Conservation (phyloP, 768 basidiomycete species). For the Leccinum rimulosum region DNA sequence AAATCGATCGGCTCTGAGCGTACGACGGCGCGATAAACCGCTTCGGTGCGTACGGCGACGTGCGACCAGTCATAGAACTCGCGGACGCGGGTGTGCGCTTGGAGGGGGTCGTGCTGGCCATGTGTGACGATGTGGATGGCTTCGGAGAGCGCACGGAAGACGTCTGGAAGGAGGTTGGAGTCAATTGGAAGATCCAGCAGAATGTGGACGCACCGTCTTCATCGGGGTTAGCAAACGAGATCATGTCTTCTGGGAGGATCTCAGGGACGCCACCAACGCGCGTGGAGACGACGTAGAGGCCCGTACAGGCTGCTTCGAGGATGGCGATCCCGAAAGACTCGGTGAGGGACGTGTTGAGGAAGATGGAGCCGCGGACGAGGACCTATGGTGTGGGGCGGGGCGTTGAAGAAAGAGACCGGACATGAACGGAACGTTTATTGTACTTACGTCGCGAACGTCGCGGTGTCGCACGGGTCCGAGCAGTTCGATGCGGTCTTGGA, state of each 20-base stretch:
- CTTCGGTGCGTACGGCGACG: conserved; percentile 78
- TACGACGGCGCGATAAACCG: conserved; percentile 74
- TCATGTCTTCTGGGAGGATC: conserved; percentile 91
- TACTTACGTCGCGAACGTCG: conserved; percentile 76
- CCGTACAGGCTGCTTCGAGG: conserved; percentile 93
- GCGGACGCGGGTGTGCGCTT: conserved; percentile 74
- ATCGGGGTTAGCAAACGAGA: conserved; percentile 91
- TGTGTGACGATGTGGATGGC: conserved; percentile 69
- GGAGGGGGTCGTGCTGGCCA: conserved; percentile 70
- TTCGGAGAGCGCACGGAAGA: conserved; percentile 77
- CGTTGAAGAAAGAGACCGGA: neutral
- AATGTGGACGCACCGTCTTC: conserved; percentile 70
- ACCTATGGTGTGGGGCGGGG: conserved; percentile 47
- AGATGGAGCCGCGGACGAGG: conserved; percentile 84
- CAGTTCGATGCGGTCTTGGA: conserved; percentile 91
- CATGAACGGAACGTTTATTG: accelerated
- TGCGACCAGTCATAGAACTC: conserved; percentile 86
- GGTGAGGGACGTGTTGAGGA: conserved; percentile 92
- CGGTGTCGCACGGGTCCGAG: conserved; percentile 78
- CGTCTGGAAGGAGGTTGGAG: conserved; percentile 52
- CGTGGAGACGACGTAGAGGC: conserved; percentile 91
- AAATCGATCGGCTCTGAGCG: conserved; percentile 61
- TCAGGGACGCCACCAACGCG: conserved; percentile 95
- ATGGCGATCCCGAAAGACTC: conserved; percentile 98
- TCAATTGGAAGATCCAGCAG: neutral